Evolutionary conservation across 73 alveolate genomes (phyloP).

Genomic region (Blepharisma stoltei): DNA sequence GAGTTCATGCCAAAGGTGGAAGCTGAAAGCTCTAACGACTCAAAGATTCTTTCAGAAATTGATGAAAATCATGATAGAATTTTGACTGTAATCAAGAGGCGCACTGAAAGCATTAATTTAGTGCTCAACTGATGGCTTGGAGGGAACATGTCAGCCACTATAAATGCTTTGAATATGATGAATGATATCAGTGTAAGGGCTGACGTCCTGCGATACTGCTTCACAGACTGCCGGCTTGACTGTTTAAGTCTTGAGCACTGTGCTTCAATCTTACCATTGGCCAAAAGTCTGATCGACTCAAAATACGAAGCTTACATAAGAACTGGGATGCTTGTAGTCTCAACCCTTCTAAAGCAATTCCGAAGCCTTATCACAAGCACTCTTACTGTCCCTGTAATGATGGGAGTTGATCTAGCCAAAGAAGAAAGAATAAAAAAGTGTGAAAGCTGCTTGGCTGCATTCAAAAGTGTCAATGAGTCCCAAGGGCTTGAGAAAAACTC

Average conservation of each 20-base stretch:
- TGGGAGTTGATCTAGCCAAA: conserved; percentile 62
- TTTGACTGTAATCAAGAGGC: conserved; percentile 4
- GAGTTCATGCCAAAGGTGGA: background rate
- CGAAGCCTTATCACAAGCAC: conserved; percentile 25
- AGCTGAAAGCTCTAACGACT: background rate
- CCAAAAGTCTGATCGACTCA: conserved; percentile 33
- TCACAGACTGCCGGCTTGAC: conserved; percentile 46
- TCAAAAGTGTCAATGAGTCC: background rate
- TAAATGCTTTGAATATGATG: conserved; percentile 57
- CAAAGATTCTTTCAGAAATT: background rate
- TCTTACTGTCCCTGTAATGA: conserved; percentile 39
- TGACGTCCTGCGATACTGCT: conserved; percentile 52
- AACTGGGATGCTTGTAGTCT: conserved; percentile 48
- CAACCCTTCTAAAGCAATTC: conserved; percentile 43
- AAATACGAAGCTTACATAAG: conserved; percentile 58
- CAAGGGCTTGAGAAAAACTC: conserved; percentile 1
- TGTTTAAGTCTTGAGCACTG: conserved; percentile 45
- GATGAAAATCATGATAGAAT: background rate
- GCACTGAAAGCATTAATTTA: conserved; percentile 34
- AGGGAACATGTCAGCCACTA: conserved; percentile 51
- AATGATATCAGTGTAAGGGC: conserved; percentile 48
- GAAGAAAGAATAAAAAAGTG: conserved; percentile 59
- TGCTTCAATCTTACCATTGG: conserved; percentile 41
- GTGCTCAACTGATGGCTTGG: conserved; percentile 43
- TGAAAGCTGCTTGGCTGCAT: conserved; percentile 33